These are phyloP conservation scores for Macrolepiota dolichaula DNA, from an alignment of 768 basidiomycete genomes.

Conservation along the genomic window DNA sequence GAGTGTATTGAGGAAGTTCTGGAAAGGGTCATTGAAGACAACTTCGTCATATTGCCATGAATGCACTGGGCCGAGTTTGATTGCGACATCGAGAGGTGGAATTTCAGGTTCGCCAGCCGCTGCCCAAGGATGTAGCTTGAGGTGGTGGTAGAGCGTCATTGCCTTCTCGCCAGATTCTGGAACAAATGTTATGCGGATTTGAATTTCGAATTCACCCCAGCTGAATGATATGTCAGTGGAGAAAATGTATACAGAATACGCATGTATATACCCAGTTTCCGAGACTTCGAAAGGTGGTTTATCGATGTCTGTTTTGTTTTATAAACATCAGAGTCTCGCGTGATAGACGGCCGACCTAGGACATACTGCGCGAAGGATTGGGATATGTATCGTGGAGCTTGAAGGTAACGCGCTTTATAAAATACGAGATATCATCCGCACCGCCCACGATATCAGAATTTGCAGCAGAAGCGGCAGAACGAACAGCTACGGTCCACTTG, in stretches of 20 bases:
- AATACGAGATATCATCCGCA: constrained; percentile 85
- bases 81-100: constrained; percentile 62
- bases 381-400: constrained; percentile 96
- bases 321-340: constrained; percentile 3
- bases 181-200: constrained; percentile 87
- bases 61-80: constrained; percentile 77
- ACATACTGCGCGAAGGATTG: constrained; percentile 84
- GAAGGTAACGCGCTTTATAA: constrained; percentile 96
- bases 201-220: constrained; percentile 99
- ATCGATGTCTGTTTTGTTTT: constrained; percentile 73
- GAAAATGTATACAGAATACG: neutral
- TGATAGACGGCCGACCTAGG: neutral
- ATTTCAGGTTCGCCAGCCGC: constrained; percentile 60
- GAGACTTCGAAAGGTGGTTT: constrained; percentile 93
- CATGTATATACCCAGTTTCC: constrained; percentile 81
- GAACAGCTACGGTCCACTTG: constrained; percentile 93
- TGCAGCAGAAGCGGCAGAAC: constrained; percentile 76
- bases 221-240: constrained; percentile 31
- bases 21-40: constrained; percentile 92
- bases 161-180: constrained; percentile 90
- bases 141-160: constrained; percentile 83
- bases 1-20: constrained; percentile 79
- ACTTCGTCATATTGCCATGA: constrained; percentile 99
- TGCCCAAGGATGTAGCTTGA: constrained; percentile 93
- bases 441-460: constrained; percentile 82